Conservation (phyloP, 495 filamentous ascomycete species). For the Podospora conica region DNA sequence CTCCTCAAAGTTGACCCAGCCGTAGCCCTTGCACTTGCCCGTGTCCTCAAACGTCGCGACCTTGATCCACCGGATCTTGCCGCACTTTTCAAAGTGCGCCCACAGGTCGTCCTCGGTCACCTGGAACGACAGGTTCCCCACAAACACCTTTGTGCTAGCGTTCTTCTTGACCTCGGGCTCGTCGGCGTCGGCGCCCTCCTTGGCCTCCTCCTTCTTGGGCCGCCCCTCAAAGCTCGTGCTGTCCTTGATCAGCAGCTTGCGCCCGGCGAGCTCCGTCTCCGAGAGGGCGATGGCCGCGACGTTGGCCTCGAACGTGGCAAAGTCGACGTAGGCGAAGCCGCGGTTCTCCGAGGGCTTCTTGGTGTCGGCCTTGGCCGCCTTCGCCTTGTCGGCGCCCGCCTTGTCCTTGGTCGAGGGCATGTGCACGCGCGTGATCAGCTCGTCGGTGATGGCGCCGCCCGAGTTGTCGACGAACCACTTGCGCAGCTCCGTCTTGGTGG, state of each 20-base stretch:
- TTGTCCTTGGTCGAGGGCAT: conserved; percentile 55
- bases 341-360: conserved; percentile 50
- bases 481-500: conserved; percentile 63
- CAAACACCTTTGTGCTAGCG: conserved; percentile 71
- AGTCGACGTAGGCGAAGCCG: conserved; percentile 96
- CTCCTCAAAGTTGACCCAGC: conserved; percentile 85
- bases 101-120: conserved; percentile 72
- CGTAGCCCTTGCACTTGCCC: conserved; percentile 97
- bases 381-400: conserved; percentile 9
- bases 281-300: conserved; percentile 68
- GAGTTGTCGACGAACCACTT: conserved; percentile 67
- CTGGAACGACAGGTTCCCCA: conserved; percentile 86
- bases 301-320: conserved; percentile 60
- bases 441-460: conserved; percentile 56
- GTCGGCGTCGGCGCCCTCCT: conserved; percentile 18
- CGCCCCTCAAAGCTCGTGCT: conserved; percentile 79
- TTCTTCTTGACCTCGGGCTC: conserved; percentile 44
- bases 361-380: conserved; percentile 6
- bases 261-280: conserved; percentile 68
- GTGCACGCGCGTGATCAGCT: conserved; percentile 74
- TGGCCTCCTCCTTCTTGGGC: conserved; percentile 40
- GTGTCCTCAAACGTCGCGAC: conserved; percentile 93
- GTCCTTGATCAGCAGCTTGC: conserved; percentile 87
- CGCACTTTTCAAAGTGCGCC: conserved; percentile 76
- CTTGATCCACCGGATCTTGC: conserved; percentile 69